phyloP scores from a whole-genome alignment of 805 yeast species.

The Candida vaughaniae region DNA sequence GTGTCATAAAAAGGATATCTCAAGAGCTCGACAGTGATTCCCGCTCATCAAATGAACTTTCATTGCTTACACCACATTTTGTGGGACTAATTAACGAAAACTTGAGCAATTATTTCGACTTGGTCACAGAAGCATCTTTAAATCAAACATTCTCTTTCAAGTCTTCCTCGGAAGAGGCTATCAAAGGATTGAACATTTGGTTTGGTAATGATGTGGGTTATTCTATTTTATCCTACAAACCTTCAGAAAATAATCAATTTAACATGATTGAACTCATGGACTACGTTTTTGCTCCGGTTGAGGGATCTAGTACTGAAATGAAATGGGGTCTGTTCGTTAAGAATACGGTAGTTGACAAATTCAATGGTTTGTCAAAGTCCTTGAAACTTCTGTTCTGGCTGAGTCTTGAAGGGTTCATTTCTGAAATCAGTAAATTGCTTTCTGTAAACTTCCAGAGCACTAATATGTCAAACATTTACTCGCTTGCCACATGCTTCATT shows the following conservation, averaged over 20 bases:
- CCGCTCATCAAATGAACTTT: not conserved
- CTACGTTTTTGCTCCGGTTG: conserved; percentile 5
- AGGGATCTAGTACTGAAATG: conserved; percentile 1
- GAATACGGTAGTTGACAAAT: conserved; percentile 12
- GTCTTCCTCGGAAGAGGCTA: conserved; percentile 4
- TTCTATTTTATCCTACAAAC: conserved; percentile 3
- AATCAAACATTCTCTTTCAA: conserved; percentile 10
- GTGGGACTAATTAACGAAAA: conserved; percentile 26
- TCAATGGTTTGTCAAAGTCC: conserved; percentile 11
- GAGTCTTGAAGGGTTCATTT: not conserved
- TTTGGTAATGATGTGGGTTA: conserved; percentile 12
- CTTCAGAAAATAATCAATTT: not conserved
- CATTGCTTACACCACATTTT: conserved; percentile 16
- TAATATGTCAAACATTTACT: conserved; percentile 2
- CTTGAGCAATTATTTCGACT: conserved; percentile 25
- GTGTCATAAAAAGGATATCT: not conserved
- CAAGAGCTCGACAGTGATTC: not conserved
- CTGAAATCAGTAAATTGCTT: not conserved
- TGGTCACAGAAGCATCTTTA: conserved; percentile 11
- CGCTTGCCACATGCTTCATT: conserved; percentile 2
- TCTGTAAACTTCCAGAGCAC: not conserved
- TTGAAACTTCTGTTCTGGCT: conserved; percentile 6
- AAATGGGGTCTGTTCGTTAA: conserved; percentile 20
- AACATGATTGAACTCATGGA: conserved; percentile 4
- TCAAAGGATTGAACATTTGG: conserved; percentile 15